These are phyloP conservation scores for Epicoccum sorghinum DNA, from an alignment of 2,329 filamentous ascomycete species.

Conservation along the genomic window DNA sequence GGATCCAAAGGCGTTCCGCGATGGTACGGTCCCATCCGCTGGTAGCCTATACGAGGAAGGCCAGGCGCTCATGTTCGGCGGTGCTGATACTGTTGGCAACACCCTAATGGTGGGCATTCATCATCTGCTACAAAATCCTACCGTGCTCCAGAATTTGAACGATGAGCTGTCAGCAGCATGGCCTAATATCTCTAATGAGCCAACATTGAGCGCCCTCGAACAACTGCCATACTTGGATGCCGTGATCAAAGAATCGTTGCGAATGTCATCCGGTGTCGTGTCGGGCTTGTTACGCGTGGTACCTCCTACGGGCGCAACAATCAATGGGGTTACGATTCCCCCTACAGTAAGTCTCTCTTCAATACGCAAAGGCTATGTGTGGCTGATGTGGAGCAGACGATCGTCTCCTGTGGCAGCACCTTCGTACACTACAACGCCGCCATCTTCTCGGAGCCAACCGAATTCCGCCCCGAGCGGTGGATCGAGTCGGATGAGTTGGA, in stretches of 20 bases:
- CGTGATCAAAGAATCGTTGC: conserved; percentile 50
- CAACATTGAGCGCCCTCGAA: conserved; percentile 45
- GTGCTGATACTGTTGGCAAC: conserved; percentile 53
- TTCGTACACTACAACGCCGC: conserved; percentile 42
- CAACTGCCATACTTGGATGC: conserved; percentile 42
- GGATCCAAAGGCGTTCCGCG: conserved; percentile 41
- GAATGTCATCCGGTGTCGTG: conserved; percentile 45
- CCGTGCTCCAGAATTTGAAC: conserved; percentile 44
- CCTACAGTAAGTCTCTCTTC: conserved; percentile 21
- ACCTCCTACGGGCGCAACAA: conserved; percentile 28
- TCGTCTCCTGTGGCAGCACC: conserved; percentile 39
- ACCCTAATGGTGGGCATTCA: conserved; percentile 51
- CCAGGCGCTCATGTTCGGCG: conserved; percentile 55
- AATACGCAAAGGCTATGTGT: not conserved
- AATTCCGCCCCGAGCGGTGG: conserved; percentile 43
- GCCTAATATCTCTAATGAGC: conserved; percentile 40
- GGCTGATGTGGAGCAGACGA: conserved; percentile 22
- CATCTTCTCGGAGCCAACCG: conserved; percentile 38
- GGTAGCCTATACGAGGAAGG: conserved; percentile 53
- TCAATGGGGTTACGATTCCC: conserved; percentile 27
- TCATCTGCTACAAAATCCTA: conserved; percentile 47
- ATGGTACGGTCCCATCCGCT: conserved; percentile 38
- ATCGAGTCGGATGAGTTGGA: conserved; percentile 34
- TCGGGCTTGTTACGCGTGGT: conserved; percentile 34
- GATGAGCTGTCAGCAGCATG: conserved; percentile 48